phyloP scores from a whole-genome alignment of 345 rosid genomes.

The Erodium maritimum region DNA sequence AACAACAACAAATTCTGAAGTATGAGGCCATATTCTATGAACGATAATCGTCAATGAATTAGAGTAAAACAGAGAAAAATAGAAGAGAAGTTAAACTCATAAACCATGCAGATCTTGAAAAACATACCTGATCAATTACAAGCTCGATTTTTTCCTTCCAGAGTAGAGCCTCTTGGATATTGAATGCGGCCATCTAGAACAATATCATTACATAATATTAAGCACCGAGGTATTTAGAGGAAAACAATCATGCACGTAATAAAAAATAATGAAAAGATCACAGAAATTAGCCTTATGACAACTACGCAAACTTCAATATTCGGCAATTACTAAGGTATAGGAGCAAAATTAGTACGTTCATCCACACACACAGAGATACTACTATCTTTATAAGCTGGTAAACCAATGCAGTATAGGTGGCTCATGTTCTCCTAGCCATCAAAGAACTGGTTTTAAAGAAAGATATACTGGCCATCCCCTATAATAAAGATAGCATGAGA shows the following conservation, averaged over 20 bases:
- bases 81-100: neutral
- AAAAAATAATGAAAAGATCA: neutral
- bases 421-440: neutral
- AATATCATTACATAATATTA: conserved; percentile 9
- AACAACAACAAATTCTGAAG: too few relatives aligned
- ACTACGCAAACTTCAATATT: neutral
- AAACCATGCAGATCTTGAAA: neutral
- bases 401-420: neutral
- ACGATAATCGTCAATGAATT: too few relatives aligned
- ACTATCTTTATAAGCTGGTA: neutral
- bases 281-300: neutral
- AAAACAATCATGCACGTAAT: neutral
- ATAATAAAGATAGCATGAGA: neutral
- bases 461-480: neutral
- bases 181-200: conserved; percentile 97
- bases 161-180: conserved; percentile 80
- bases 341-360: neutral
- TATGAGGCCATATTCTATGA: too few relatives aligned
- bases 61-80: neutral
- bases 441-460: neutral
- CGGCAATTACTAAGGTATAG: neutral
- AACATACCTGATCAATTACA: conserved; percentile 86
- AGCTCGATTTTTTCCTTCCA: conserved; percentile 93
- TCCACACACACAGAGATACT: neutral
- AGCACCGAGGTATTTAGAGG: neutral